Evolutionary conservation across 257 asterid species (phyloP), one percentile per base, ranked within the genome.

Genomic region (Jaltomata sinuosa): DNA sequence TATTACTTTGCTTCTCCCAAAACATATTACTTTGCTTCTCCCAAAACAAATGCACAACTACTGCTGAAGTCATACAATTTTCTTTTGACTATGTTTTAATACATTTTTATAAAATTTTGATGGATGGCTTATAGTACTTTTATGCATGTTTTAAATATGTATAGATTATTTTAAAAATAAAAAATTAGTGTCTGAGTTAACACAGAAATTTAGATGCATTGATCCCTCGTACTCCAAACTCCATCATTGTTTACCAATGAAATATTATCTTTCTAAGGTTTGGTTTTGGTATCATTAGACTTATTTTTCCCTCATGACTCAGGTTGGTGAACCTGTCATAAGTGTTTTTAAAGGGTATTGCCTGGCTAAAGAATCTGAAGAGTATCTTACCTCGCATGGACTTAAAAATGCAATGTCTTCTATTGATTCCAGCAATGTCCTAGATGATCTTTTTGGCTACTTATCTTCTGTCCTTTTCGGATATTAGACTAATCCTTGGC

Each of bases 391-490:
- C 18, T 87, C 95, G 47, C 94, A 86, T 61, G 99, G 98, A 76
- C 96, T 96, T 77, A 92, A 90, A 36, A 6, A 91, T 90, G 90
- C 98, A 34, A 92, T 93, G 49, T 94, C 93, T 86, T 89, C 94
- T 65, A 52, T 92, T 31, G 90, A 88, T 85, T 88, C 92, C 79
- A 72, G 85, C 76, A 89, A 87, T 62, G 88, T 94, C 83, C 93
- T 88, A 78, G 96, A 91, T 77, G 94, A 89, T 88, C 97, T 94
- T 65, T 96, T 96, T 86, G 99, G 98, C 84, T 87, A 84, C 91
- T 94, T 71, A 76, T 88, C 67, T 83, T 90, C 83, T 94, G 99
- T 84, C 97, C 98, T 53, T 92, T 91, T 84, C 94, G 96, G 92
- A 98, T n/a, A n/a, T 94, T 84, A 86, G 94, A 85, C 88, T 81